These are phyloP conservation scores for Solanum chmielewskii DNA, from an alignment of 257 asterid species.

Conservation along the genomic window DNA sequence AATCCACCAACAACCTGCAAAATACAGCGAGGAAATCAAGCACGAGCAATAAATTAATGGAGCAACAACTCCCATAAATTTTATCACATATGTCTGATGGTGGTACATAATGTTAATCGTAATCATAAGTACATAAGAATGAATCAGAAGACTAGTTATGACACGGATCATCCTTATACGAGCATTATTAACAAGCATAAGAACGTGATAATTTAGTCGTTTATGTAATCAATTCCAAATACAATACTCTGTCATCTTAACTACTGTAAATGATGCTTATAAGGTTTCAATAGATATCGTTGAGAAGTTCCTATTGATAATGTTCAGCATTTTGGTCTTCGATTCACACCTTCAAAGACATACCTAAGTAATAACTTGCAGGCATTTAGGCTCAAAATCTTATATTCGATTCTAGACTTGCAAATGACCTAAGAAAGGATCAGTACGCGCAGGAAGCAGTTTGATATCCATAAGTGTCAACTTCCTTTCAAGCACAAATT, in stretches of 20 bases:
- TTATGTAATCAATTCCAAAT: background rate
- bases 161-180: background rate
- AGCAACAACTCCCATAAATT: background rate
- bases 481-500: background rate
- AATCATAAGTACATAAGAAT: background rate
- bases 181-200: background rate
- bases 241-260: background rate
- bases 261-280: background rate
- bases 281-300: background rate
- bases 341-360: background rate
- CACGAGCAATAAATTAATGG: background rate
- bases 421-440: background rate
- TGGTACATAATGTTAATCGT: background rate
- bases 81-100: background rate
- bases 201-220: background rate
- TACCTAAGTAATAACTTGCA: background rate
- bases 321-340: background rate
- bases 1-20: conserved; percentile 84
- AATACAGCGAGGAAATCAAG: background rate
- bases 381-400: too few species aligned
- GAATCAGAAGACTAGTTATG: background rate
- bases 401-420: too few species aligned
- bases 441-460: background rate
- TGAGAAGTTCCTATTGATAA: background rate
- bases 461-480: background rate